A percentile compares a stretch with the other conserved stretches of the same genome.
These are phyloP conservation scores for Fusarium odoratissimum DNA, from an alignment of 2,329 filamentous ascomycete species.

Conservation along the genomic window DNA sequence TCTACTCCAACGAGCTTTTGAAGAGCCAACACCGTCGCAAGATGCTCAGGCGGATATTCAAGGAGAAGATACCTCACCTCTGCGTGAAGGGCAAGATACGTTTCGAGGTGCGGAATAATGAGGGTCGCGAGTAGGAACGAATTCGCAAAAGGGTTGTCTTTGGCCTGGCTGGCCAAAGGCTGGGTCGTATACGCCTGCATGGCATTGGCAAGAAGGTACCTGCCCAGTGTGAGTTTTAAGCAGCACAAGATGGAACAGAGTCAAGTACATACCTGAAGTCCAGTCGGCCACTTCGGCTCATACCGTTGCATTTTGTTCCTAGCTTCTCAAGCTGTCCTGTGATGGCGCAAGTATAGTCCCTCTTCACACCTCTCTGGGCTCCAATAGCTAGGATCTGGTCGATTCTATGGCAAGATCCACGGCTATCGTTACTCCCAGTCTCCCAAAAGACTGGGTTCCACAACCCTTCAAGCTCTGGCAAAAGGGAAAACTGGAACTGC, in stretches of 20 bases:
- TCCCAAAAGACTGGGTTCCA: conserved; percentile 66
- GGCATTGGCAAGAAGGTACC: conserved; percentile 69
- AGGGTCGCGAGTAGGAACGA: conserved; percentile 66
- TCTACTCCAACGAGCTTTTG: conserved; percentile 67
- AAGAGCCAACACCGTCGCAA: conserved; percentile 67
- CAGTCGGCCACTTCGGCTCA: conserved; percentile 65
- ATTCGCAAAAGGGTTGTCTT: conserved; percentile 66
- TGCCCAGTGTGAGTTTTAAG: conserved; percentile 44
- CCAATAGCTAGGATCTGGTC: conserved; percentile 72
- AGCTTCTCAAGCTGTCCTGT: conserved; percentile 66
- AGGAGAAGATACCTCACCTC: conserved; percentile 68
- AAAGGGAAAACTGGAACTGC: conserved; percentile 60
- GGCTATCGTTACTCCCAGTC: conserved; percentile 44
- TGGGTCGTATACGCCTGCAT: conserved; percentile 69
- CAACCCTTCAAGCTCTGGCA: conserved; percentile 61
- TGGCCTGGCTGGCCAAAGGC: conserved; percentile 60
- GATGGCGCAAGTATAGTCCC: conserved; percentile 61
- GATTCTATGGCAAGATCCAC: conserved; percentile 54
- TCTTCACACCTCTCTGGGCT: conserved; percentile 64
- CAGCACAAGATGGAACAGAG: not conserved
- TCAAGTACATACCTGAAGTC: conserved; percentile 64
- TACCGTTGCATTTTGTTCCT: conserved; percentile 61
- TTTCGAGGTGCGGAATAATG: conserved; percentile 70
- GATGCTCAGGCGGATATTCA: conserved; percentile 67
- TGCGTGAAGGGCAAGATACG: conserved; percentile 65